Evolutionary conservation across 768 basidiomycete species (phyloP).

Genomic region (Gelatoporia subvermispora): DNA sequence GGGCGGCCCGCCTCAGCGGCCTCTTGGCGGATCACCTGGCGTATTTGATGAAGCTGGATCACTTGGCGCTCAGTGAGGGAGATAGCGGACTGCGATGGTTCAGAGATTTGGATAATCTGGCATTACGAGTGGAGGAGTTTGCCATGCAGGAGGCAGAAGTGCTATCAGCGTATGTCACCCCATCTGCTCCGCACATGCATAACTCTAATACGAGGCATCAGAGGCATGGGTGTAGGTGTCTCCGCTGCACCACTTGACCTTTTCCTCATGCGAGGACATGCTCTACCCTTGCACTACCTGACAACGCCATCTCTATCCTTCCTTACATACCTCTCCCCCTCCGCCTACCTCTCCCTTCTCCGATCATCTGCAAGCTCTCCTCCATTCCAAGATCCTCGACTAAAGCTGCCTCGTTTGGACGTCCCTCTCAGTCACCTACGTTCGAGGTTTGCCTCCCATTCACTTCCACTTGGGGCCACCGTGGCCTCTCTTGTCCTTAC

Average conservation of each 20-base stretch:
- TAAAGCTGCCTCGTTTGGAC: constrained; percentile 40
- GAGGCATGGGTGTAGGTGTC: constrained; percentile 18
- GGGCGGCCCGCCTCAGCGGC: constrained; percentile 46
- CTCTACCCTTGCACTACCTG: constrained; percentile 71
- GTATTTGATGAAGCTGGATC: constrained; percentile 71
- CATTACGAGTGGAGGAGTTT: constrained; percentile 42
- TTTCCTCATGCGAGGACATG: constrained; percentile 58
- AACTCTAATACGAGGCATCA: background rate
- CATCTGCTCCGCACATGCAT: background rate
- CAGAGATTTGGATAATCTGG: constrained; percentile 54
- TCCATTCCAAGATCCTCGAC: constrained; percentile 15
- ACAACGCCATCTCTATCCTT: constrained; percentile 66
- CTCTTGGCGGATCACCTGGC: constrained; percentile 50
- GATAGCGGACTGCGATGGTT: constrained; percentile 74
- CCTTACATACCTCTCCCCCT: constrained; percentile 64
- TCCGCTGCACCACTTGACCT: constrained; percentile 61
- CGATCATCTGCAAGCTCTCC: constrained; percentile 30
- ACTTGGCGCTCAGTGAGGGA: constrained; percentile 55
- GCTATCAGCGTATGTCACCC: constrained; percentile 42
- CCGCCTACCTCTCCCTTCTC: constrained; percentile 60
- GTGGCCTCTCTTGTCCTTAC: constrained; percentile 47
- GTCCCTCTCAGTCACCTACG: constrained; percentile 48
- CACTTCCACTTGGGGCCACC: constrained; percentile 43
- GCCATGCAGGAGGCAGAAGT: constrained; percentile 49
- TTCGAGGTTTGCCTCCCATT: constrained; percentile 32